Conservation (phyloP, 2,329 filamentous ascomycete species). For the Aspergillus cejpii region DNA sequence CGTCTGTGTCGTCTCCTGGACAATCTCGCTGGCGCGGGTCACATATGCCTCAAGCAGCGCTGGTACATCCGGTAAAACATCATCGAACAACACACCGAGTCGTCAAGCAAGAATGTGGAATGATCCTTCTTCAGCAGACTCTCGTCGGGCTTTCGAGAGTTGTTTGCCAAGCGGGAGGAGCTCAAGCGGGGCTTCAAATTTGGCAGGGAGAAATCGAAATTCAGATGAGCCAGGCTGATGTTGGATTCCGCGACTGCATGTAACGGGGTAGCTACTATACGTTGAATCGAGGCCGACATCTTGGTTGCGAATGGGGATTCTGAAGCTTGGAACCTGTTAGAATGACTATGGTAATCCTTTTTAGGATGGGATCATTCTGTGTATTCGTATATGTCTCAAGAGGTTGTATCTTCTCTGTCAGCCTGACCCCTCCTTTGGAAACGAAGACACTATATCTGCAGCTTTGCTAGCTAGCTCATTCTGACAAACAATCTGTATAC, state of each 20-base stretch:
- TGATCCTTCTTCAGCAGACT: conserved; percentile 36
- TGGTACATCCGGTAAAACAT: conserved; percentile 27
- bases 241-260: conserved; percentile 4
- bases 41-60: conserved; percentile 25
- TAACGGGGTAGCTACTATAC: conserved; percentile 2
- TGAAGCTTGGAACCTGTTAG: too few relatives aligned
- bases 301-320: too few relatives aligned
- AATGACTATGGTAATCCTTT: too few relatives aligned
- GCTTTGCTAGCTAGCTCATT: too few relatives aligned
- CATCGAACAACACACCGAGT: conserved; percentile 39
- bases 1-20: neutral
- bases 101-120: conserved; percentile 36
- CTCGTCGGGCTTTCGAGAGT: conserved; percentile 26
- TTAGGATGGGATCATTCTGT: too few relatives aligned
- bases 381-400: too few relatives aligned
- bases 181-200: conserved; percentile 38
- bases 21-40: conserved; percentile 8
- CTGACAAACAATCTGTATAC: too few relatives aligned
- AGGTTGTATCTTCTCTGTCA: too few relatives aligned
- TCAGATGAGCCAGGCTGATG: conserved; percentile 25
- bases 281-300: conserved; percentile 4
- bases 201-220: conserved; percentile 43
- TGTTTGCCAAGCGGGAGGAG: conserved; percentile 26
- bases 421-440: too few relatives aligned
- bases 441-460: too few relatives aligned